phyloP scores from a whole-genome alignment of 257 asterid species.

The Gardenia jasminoides region DNA sequence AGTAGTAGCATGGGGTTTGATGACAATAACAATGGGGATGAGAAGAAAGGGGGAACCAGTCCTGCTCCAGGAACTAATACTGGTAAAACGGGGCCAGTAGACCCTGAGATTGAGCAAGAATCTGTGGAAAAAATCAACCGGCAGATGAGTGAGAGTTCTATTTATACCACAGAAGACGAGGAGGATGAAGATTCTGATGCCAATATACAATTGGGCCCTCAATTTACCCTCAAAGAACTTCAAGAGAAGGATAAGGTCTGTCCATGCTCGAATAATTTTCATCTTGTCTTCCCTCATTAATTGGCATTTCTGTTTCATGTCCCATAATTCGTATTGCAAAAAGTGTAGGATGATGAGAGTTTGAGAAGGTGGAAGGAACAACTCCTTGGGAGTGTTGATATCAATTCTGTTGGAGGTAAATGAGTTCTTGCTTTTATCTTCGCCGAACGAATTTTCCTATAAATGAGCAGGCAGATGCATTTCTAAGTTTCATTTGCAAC shows the following conservation, averaged over 20 bases:
- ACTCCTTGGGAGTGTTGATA: slow-evolving; percentile 87
- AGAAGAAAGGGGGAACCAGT: slow-evolving; percentile 24
- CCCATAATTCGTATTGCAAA: neutral
- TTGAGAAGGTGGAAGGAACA: slow-evolving; percentile 99
- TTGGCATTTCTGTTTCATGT: slow-evolving; percentile 1
- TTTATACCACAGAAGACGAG: slow-evolving; percentile 75
- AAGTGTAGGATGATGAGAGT: slow-evolving; percentile 83
- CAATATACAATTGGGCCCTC: slow-evolving; percentile 84
- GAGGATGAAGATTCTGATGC: slow-evolving; percentile 71
- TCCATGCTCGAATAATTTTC: neutral
- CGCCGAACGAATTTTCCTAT: neutral
- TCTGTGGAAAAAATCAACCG: slow-evolving; percentile 43
- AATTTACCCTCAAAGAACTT: slow-evolving; percentile 81
- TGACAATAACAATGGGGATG: slow-evolving; percentile 43
- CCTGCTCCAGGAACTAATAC: slow-evolving; percentile 26
- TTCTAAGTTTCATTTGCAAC: neutral
- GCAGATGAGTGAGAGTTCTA: slow-evolving; percentile 71
- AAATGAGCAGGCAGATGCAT: neutral
- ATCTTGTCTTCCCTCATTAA: neutral
- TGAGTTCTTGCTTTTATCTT: neutral
- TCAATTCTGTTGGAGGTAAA: slow-evolving; percentile 85
- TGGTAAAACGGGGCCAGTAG: slow-evolving; percentile 22
- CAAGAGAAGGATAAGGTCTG: slow-evolving; percentile 86
- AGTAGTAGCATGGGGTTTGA: slow-evolving; percentile 68
- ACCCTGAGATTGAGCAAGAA: slow-evolving; percentile 47